Conservation (phyloP, 2,329 filamentous ascomycete species). For the Colletotrichum eleusines region DNA sequence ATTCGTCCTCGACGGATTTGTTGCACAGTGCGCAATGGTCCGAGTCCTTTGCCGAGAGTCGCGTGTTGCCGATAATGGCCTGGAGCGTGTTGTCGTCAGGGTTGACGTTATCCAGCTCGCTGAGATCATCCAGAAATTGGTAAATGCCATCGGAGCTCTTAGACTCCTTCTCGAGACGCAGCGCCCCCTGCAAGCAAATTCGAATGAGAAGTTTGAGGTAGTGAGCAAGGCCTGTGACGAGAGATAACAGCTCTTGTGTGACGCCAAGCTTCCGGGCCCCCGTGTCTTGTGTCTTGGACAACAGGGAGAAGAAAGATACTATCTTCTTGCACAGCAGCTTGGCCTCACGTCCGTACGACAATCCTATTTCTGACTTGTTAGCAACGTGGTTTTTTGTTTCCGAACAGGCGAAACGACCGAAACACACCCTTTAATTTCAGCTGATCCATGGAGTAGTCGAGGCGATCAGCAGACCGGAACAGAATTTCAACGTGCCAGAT, state of each 20-base stretch:
- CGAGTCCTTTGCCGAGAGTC: slow-evolving; percentile 79
- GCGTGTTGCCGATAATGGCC: slow-evolving; percentile 72
- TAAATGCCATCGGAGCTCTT: slow-evolving; percentile 80
- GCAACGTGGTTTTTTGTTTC: background rate
- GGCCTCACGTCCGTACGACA: slow-evolving; percentile 95
- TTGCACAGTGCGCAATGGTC: slow-evolving; percentile 88
- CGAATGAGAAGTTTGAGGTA: slow-evolving; percentile 97
- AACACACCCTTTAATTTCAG: slow-evolving; percentile 80
- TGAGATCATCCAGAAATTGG: slow-evolving; percentile 85
- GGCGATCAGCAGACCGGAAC: slow-evolving; percentile 87
- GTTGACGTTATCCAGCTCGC: slow-evolving; percentile 83
- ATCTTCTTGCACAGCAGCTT: slow-evolving; percentile 99
- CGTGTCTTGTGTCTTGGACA: slow-evolving; percentile 94
- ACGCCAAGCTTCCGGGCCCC: slow-evolving; percentile 93
- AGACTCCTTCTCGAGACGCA: slow-evolving; percentile 90
- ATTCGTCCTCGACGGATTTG: slow-evolving; percentile 95
- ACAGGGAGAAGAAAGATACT: slow-evolving; percentile 93
- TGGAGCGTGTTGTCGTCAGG: slow-evolving; percentile 77
- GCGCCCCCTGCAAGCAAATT: slow-evolving; percentile 92
- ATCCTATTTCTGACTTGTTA: slow-evolving; percentile 61
- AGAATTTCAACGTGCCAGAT: slow-evolving; percentile 96
- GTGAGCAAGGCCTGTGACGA: slow-evolving; percentile 95
- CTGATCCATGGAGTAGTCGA: slow-evolving; percentile 79
- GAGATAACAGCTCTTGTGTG: slow-evolving; percentile 96
- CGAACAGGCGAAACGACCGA: background rate